Evolutionary conservation across 176 grass and related monocot genomes (phyloP), one percentile per base, ranked within the genome.

Genomic region (Hsuehochloa calcarea): DNA sequence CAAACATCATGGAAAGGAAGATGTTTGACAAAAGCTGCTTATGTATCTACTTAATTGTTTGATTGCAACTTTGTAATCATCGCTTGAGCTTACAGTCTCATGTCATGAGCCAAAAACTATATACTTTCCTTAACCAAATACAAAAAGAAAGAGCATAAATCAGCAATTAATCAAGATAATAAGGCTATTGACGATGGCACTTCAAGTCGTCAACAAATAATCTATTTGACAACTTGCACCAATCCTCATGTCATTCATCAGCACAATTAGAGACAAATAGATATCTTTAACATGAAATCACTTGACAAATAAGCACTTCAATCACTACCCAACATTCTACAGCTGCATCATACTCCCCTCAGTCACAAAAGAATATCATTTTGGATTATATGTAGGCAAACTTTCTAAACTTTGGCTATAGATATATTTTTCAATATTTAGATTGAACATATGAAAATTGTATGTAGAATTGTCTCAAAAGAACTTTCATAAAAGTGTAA

Each of bases 101-200:
- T 62, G 11, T 70, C 64, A 61, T 38, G 25, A 64, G 46, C 34
- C 26, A 83, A 56, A 64, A 31, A 41, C 44, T 55, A 25, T 45
- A 45, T 65, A 26, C 4, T 81, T 56, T 37, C 35, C 9, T 31
- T 8, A 29, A 27, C 39, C 64, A 35, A 66, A 68, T 46, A 70
- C 13, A 72, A 76, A 67, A 75, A 5, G 14, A n/a, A 76, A 66
- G 22, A 84, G 70, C 13, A 41, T 12, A 75, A 65, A 75, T 66
- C 71, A 50, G 70, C 59, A 75, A 44, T 56, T 82, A 41, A 56
- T 59, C n/a, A 20, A 68, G 35, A 82, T n/a, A 39, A 19, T 10
- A 58, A 70, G 66, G 47, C 50, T 59, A 82, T 15, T 68, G 20
- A 54, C 34, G 54, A 22, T 68, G 46, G 46, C 35, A 65, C 13